phyloP scores from a whole-genome alignment of 257 asterid genomes.

The Nicotiana knightiana region DNA sequence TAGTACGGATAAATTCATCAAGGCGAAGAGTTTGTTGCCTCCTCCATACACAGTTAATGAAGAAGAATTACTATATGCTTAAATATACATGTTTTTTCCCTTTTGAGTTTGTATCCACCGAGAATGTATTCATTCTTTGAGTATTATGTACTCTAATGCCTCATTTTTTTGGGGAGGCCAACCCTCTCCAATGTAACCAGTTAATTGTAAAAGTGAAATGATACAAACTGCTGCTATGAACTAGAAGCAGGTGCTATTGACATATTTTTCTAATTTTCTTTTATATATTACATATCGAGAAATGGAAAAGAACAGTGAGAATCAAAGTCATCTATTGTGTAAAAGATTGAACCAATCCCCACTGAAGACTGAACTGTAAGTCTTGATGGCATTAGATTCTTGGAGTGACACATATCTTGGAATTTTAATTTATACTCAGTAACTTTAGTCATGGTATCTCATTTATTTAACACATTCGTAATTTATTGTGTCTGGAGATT shows the following conservation, averaged over 20 bases:
- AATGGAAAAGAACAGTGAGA: background rate
- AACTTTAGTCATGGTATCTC: background rate
- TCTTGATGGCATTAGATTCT: background rate
- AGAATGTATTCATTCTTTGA: background rate
- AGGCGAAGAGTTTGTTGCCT: slow-evolving; percentile 57
- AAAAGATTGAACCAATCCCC: background rate
- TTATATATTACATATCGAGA: background rate
- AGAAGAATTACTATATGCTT: slow-evolving; percentile 66
- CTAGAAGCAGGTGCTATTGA: background rate
- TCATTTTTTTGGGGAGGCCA: background rate
- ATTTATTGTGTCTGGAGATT: background rate
- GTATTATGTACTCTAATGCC: background rate
- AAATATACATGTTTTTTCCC: slow-evolving; percentile 10
- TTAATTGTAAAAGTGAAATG: background rate
- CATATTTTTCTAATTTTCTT: background rate
- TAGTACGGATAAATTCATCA: slow-evolving; percentile 40
- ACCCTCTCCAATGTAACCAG: background rate
- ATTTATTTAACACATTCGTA: background rate
- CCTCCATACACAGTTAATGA: slow-evolving; percentile 47
- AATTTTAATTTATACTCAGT: background rate
- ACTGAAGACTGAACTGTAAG: background rate
- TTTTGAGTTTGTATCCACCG: background rate
- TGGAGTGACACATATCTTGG: background rate
- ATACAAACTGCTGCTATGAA: background rate
- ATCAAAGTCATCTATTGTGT: background rate